Evolutionary conservation across 805 yeast genomes (phyloP), one percentile per base, ranked within the genome.

Genomic region (Candida khao-thaluensis): DNA sequence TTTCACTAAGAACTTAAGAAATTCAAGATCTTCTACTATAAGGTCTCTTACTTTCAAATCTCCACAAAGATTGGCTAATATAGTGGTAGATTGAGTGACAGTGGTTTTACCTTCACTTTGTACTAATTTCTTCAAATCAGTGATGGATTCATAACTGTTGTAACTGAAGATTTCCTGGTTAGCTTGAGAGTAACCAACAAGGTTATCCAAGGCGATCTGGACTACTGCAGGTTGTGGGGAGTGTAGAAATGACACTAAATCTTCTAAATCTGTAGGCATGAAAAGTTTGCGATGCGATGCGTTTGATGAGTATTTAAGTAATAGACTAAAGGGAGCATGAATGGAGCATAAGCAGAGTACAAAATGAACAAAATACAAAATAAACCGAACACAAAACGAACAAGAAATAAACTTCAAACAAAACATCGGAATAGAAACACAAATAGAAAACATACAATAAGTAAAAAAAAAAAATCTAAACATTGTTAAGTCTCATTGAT

Each of bases 171-270:
- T 69, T 25, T 69, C 65, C 36, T 77, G 79, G 24, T 81, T 76
- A 7, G 91, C 91, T 32, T 81, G 77, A 7, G 95, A 82, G 58
- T 74, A 86, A 2, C 90, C 95, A 9, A 87, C 88, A 39, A 89
- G 60, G 57, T 88, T 81, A 52, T 85, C 93, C 34, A 90, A 68
- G 0, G 97, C 97, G 41, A 89, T 82, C 50, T 82, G 87, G 43
- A 83, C 79, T 22, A 88, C 85, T 8, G 83, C 82, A 2, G 85
- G 81, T 54, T 84, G 87, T 1, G 85, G 82, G 6, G 91, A 78
- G 58, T 86, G 96, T 44, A 90, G 69, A 56, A 90, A 89, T 34
- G 73, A 79, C 16, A 88, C 95, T 30, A 90, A 67, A 42, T 70
- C 76, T 57, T 70, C 76, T 33, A 70, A 50, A 47, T 70, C 71